Evolutionary conservation across 2,329 filamentous ascomycete genomes (phyloP).

Genomic region (Sporothrix inflata): DNA sequence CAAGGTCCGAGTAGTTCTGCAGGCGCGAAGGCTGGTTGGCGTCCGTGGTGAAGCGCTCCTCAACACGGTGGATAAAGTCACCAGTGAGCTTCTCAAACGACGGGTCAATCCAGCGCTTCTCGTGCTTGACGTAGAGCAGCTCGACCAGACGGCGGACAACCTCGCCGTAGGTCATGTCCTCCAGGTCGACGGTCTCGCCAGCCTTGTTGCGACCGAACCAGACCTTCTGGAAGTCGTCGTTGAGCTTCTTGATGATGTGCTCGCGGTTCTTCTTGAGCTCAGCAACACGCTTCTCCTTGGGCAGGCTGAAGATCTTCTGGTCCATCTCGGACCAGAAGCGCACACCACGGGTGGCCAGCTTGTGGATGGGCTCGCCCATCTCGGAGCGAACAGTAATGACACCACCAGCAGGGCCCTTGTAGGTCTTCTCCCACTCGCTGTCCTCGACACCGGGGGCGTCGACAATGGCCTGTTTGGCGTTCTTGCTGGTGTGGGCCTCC

Average conservation of each 20-base stretch:
- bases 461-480: constrained; percentile 87
- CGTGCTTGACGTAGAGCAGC: constrained; percentile 88
- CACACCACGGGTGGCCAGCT: constrained; percentile 94
- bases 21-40: constrained; percentile 76
- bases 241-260: constrained; percentile 93
- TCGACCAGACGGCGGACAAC: constrained; percentile 86
- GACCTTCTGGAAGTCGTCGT: constrained; percentile 94
- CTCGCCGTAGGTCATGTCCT: constrained; percentile 94
- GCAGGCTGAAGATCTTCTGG: constrained; percentile 93
- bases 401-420: constrained; percentile 87
- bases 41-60: constrained; percentile 86
- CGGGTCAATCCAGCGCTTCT: constrained; percentile 87
- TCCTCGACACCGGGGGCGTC: constrained; percentile 84
- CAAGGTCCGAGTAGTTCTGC: constrained; percentile 86
- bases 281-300: constrained; percentile 88
- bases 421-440: constrained; percentile 86
- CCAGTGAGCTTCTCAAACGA: constrained; percentile 82
- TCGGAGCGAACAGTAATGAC: constrained; percentile 96
- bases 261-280: constrained; percentile 87
- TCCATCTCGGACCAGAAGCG: constrained; percentile 99
- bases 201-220: constrained; percentile 89
- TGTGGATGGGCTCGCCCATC: constrained; percentile 99
- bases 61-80: constrained; percentile 94
- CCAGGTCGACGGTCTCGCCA: constrained; percentile 81
- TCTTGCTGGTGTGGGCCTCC: constrained; percentile 85